Percentiles rank a stretch among this genome's conserved stretches.
These are phyloP conservation scores for Paratrypanosoma confusum DNA, from an alignment of 208 protist species.

Conservation along the genomic window DNA sequence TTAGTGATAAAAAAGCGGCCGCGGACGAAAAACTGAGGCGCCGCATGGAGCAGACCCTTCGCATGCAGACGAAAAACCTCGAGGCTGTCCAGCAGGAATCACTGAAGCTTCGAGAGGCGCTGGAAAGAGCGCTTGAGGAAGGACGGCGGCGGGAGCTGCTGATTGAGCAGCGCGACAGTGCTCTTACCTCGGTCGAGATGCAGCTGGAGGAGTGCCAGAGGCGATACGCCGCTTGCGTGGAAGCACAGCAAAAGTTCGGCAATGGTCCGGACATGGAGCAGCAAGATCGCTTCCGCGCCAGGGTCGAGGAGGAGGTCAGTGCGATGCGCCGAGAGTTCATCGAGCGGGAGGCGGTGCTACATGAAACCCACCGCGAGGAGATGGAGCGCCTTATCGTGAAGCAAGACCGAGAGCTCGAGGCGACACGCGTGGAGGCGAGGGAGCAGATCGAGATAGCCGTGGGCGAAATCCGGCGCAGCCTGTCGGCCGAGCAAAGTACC, in stretches of 20 bases:
- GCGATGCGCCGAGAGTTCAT: conserved; percentile 32
- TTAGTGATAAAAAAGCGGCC: too few species aligned
- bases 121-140: conserved; percentile 13
- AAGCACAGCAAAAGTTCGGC: too few species aligned
- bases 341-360: conserved; percentile 28
- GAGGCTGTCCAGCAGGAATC: conserved; percentile 39
- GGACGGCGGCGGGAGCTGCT: too few species aligned
- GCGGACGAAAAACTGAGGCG: conserved; percentile 32
- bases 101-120: conserved; percentile 20
- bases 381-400: conserved; percentile 30
- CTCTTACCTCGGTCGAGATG: conserved; percentile 14
- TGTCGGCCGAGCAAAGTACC: too few species aligned
- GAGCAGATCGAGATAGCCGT: conserved; percentile 14
- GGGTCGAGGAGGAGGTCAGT: conserved; percentile 34
- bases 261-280: conserved; percentile 45
- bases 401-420: conserved; percentile 39
- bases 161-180: conserved; percentile 22
- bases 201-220: conserved; percentile 18
- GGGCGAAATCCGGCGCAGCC: conserved; percentile 7
- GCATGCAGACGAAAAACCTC: conserved; percentile 39
- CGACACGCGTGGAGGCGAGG: conserved; percentile 28
- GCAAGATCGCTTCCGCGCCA: conserved; percentile 28
- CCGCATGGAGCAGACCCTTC: conserved; percentile 21
- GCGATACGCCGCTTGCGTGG: too few species aligned
- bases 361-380: conserved; percentile 55